A percentile compares a stretch with the other conserved stretches of the same genome.
phyloP scores from a whole-genome alignment of 768 basidiomycete species.

The Phlebiopsis gigantea region DNA sequence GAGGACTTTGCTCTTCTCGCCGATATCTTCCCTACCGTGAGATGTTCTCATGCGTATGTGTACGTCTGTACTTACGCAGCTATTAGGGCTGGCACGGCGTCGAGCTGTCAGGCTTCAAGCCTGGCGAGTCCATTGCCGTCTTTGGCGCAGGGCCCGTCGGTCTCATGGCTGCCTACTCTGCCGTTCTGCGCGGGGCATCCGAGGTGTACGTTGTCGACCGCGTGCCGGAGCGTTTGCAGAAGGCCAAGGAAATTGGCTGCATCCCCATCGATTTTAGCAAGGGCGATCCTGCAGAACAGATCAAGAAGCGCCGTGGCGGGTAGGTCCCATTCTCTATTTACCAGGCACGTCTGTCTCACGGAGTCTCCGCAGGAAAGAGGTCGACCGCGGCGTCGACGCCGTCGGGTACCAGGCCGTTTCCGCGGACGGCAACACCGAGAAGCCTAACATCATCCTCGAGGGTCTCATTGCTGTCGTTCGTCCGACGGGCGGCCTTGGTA shows the following conservation, averaged over 20 bases:
- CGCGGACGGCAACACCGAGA: constrained; percentile 48
- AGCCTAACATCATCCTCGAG: constrained; percentile 50
- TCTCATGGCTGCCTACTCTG: constrained; percentile 56
- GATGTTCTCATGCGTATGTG: constrained; percentile 11
- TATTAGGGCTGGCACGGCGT: constrained; percentile 48
- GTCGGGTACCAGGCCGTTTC: constrained; percentile 53
- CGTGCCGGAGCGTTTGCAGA: constrained; percentile 46
- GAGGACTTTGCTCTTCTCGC: constrained; percentile 51
- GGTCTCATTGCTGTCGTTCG: constrained; percentile 46
- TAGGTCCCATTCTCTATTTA: too few relatives aligned
- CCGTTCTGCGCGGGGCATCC: constrained; percentile 44
- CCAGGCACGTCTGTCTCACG: too few relatives aligned
- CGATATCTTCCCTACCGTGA: constrained; percentile 51
- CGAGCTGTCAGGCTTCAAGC: constrained; percentile 43
- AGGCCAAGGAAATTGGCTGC: constrained; percentile 48
- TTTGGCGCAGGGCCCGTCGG: constrained; percentile 52
- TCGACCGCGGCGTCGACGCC: constrained; percentile 50
- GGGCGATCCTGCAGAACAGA: constrained; percentile 45
- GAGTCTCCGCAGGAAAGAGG: constrained; percentile 31
- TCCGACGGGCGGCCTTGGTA: constrained; percentile 52
- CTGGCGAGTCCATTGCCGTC: constrained; percentile 48
- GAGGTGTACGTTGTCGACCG: constrained; percentile 53
- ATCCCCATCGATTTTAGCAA: constrained; percentile 44
- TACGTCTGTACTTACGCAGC: not conserved
- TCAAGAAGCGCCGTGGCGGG: constrained; percentile 40